Conservation (phyloP, 495 filamentous ascomycete species). For the Amphirosellinia nigrospora region DNA sequence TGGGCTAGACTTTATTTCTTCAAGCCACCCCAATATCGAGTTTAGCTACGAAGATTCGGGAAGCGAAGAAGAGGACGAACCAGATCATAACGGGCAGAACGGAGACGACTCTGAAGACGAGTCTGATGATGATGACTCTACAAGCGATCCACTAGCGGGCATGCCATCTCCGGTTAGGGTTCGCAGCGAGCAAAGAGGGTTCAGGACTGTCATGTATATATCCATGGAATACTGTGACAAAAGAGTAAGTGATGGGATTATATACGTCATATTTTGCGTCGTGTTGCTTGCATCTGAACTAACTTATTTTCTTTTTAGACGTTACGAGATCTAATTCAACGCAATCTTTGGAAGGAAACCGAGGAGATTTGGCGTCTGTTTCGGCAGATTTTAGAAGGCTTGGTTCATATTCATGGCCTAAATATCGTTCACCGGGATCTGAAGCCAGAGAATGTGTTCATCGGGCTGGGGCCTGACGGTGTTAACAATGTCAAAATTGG, state of each 20-base stretch:
- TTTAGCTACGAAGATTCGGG: constrained; percentile 78
- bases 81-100: constrained; percentile 24
- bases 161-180: constrained; percentile 40
- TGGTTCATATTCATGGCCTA: constrained; percentile 87
- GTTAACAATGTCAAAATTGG: constrained; percentile 91
- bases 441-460: constrained; percentile 98
- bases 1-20: constrained; percentile 92
- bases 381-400: constrained; percentile 87
- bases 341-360: constrained; percentile 70
- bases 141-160: constrained; percentile 25
- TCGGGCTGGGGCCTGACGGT: constrained; percentile 66
- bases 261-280: background rate
- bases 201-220: constrained; percentile 54
- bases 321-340: constrained; percentile 85
- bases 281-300: background rate
- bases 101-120: constrained; percentile 18
- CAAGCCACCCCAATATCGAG: constrained; percentile 78
- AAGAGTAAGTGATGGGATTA: constrained; percentile 60
- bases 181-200: constrained; percentile 41
- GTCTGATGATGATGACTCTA: constrained; percentile 29
- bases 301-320: constrained; percentile 57
- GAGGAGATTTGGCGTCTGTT: constrained; percentile 89
- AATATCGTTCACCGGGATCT: constrained; percentile 96
- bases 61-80: constrained; percentile 46
- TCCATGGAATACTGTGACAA: constrained; percentile 97